Evolutionary conservation across 2,329 filamentous ascomycete genomes (phyloP).

Genomic region (Colletotrichum salicis): DNA sequence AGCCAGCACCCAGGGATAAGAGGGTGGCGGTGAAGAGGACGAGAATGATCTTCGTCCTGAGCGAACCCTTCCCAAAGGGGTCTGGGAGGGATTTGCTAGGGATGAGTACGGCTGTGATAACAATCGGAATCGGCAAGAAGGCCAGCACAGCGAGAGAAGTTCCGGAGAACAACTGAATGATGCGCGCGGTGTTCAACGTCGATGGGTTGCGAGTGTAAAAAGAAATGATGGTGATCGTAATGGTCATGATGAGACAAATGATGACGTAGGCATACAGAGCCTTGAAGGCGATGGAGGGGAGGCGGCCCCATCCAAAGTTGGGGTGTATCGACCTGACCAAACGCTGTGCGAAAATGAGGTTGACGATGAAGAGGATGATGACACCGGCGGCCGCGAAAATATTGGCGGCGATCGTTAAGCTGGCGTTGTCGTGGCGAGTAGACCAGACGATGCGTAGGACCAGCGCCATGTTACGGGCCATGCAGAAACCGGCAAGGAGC

Average conservation of each 20-base stretch:
- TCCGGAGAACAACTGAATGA: background rate
- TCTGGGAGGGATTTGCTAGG: background rate
- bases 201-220: background rate
- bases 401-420: background rate
- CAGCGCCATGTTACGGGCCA: background rate
- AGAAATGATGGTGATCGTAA: background rate
- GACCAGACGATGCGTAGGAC: background rate
- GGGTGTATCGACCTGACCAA: background rate
- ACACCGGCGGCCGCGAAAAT: background rate
- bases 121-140: background rate
- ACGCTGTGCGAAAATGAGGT: background rate
- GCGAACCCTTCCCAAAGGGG: background rate
- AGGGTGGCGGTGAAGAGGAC: background rate
- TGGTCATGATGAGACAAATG: background rate
- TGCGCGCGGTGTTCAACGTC: background rate
- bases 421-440: background rate
- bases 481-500: background rate
- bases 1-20: background rate
- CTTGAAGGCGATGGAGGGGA: background rate
- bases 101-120: background rate
- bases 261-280: background rate
- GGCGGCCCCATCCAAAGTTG: background rate
- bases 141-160: background rate
- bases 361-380: background rate
- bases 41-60: background rate